Base-by-base conservation (phyloP, 2,329 filamentous ascomycete species). In the Calonectria honghensis region DNA sequence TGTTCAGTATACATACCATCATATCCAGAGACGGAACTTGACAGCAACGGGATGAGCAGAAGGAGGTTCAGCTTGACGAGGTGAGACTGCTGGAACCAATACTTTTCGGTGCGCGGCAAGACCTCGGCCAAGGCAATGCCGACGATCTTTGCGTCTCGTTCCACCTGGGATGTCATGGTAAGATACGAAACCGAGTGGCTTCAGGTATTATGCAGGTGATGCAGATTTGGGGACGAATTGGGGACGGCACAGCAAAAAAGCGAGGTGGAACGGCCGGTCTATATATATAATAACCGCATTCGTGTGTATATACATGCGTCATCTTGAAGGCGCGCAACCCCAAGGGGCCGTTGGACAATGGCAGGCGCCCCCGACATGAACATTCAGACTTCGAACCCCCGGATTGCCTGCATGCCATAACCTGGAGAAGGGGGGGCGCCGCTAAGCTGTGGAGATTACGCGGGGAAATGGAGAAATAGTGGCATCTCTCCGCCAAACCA, bases 11-110 rank as follows among this genome's bases (percentile, higher is more conserved):
- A 39, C 51, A 13, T 75, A 85, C 85, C 87, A 84, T 88, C 87
- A 66, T 86, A 88, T 24, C 87, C 87, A 16, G 83, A 83, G 5
- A 85, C 84, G 1, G 85, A 83, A 0, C 85, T 85, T 2, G 86
- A 87, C 0, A 89, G 75, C 9, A 88, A 77, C 0, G 87, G 87
- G 2, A 89, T 80, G 7, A 88, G 74, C 0, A 89, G 82, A 32
- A 88, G 78, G 4, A 88, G 76, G 70, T 89, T 89, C 20, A 89
- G 81, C 24, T 82, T 77, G 14, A 88, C 78, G 0, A 89, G 82
- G 77, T 89, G 87, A 2, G 85, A 81, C 35, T 84, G 79, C 41
- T 85, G 83, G 64, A 85, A 88, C 88, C 88, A 89, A 59, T 82
- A 83, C 48, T 83, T 85, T 48, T 83, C 80, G 32, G 84, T 83